Evolutionary conservation across 2,329 filamentous ascomycete species (phyloP), one percentile per base, ranked within the genome.

Genomic region (Aspergillus brunneoviolaceus): DNA sequence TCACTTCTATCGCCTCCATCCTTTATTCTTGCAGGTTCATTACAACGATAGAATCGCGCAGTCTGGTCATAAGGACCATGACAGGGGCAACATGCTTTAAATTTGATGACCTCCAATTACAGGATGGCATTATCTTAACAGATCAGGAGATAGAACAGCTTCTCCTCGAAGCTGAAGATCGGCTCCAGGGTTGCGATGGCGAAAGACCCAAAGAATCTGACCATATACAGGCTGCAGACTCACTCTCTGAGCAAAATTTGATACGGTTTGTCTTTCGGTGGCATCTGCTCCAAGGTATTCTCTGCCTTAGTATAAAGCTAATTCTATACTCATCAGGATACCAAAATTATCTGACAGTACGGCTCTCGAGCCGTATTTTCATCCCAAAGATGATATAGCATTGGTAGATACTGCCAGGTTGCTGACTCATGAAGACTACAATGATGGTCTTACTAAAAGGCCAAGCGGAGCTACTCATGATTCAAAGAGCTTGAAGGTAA

Each of bases 81-180:
- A 52, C 58, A 51, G 45, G 31, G 35, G 29, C 35, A 56, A 49
- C 16, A 52, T 51, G 58, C 31, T 12, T 19, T 42, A 27, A 50
- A 27, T 14, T 49, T 16, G 33, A 49, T 29, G 12, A 16, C 10
- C 19, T 35, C 53, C 27, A n/a, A 55, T n/a, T n/a, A 21, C 47
- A 29, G 21, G 55, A 56, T 31, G 51, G 70, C 48, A 77, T 81
- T 55, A 80, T 82, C 56, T 75, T 89, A 62, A 85, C 82, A 42
- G 86, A 89, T 71, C 82, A 85, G 65, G 84, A 89, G 70, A 84
- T 90, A 54, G 82, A 86, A 57, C 77, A 84, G 70, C 79, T 91
- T 58, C 81, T 91, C 55, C 80, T 81, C 57, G 82, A 88, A 74
- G 88, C 88, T 58, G 86, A 89, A 68, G 73, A 76, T 60, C 82